These are phyloP conservation scores for Trametes punicea DNA, from an alignment of 768 basidiomycete species.

Conservation along the genomic window DNA sequence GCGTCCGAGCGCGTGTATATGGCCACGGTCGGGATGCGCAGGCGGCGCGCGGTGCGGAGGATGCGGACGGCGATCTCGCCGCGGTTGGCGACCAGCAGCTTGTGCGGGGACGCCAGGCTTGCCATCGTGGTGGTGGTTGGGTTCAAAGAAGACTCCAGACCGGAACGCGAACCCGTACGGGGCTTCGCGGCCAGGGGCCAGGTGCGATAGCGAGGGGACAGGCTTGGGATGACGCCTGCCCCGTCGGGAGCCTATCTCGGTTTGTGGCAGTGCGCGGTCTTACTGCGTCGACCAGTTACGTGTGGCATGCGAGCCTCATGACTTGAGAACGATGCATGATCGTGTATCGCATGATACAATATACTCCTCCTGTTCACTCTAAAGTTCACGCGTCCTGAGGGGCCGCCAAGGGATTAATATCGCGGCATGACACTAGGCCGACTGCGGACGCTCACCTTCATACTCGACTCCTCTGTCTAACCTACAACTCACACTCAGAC, in stretches of 20 bases:
- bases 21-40: constrained; percentile 52
- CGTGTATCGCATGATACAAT: no score
- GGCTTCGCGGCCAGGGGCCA: not conserved
- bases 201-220: constrained; percentile 3
- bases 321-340: no score
- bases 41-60: constrained; percentile 49
- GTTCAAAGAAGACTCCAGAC: not conserved
- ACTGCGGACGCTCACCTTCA: no score
- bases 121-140: not conserved
- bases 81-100: constrained; percentile 64
- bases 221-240: not conserved
- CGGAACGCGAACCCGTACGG: not conserved
- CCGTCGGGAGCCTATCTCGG: no score
- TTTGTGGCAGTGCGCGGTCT: no score
- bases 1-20: constrained; percentile 60
- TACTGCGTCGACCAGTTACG: no score
- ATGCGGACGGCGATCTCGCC: constrained; percentile 71
- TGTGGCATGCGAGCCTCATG: no score
- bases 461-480: no score
- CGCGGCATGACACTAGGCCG: no score
- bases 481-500: not conserved
- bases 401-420: not conserved
- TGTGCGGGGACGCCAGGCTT: constrained; percentile 30
- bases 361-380: no score
- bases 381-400: not conserved